Percentiles rank a stretch among this genome's conserved stretches.
Conservation (phyloP, 2,329 filamentous ascomycete species). For the Trichoderma sp. region DNA sequence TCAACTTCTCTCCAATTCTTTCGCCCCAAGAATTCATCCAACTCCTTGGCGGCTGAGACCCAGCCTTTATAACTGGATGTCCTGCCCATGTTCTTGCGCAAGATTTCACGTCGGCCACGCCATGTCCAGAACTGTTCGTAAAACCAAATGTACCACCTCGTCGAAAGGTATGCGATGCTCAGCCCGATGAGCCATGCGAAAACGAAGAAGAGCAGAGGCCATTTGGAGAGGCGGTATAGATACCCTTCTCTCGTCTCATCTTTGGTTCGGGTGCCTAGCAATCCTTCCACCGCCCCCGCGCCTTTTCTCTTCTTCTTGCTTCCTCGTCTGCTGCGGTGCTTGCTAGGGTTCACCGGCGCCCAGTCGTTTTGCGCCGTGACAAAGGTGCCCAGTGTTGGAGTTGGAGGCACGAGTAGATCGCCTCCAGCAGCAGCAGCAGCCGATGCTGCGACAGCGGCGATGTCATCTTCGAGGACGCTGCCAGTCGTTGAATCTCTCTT, state of each 20-base stretch:
- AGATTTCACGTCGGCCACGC: constrained; percentile 70
- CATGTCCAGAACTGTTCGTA: constrained; percentile 93
- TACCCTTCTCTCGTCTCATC: constrained; percentile 96
- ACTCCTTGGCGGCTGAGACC: constrained; percentile 71
- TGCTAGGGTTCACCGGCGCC: constrained; percentile 77
- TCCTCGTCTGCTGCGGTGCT: constrained; percentile 43
- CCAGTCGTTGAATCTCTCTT: constrained; percentile 39
- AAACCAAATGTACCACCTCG: constrained; percentile 81
- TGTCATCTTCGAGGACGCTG: constrained; percentile 32
- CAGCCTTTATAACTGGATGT: constrained; percentile 79
- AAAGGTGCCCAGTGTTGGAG: constrained; percentile 49
- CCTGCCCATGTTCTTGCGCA: constrained; percentile 68
- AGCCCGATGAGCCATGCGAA: constrained; percentile 76
- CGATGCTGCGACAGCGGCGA: constrained; percentile 37
- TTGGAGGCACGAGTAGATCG: constrained; percentile 29
- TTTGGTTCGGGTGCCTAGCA: constrained; percentile 59
- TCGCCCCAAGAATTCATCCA: constrained; percentile 80
- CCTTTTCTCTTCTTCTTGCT: constrained; percentile 38
- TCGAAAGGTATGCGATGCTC: constrained; percentile 69
- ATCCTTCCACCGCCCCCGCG: constrained; percentile 38
- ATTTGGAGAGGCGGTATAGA: constrained; percentile 84
- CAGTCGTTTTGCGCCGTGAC: constrained; percentile 94
- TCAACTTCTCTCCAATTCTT: constrained; percentile 76
- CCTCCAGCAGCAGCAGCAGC: constrained; percentile 40
- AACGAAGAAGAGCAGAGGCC: constrained; percentile 80